These are phyloP conservation scores for Trypanosoma mega DNA, from an alignment of 208 protist genomes.

Conservation along the genomic window DNA sequence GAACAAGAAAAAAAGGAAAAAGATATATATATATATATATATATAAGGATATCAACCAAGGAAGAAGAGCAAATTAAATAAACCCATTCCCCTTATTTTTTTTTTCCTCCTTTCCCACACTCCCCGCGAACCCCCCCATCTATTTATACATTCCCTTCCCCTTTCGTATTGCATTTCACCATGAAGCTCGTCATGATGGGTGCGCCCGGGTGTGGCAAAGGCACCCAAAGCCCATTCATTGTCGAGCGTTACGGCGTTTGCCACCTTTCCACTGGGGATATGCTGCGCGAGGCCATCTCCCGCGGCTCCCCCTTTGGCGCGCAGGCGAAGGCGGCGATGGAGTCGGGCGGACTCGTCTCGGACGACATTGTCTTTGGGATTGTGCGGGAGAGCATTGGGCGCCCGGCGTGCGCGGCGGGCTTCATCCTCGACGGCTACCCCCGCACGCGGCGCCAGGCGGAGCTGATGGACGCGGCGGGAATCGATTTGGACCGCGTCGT, in stretches of 20 bases:
- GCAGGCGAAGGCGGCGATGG: constrained; percentile 71
- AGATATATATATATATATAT: too few relatives aligned
- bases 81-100: too few relatives aligned
- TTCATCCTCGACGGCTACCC: constrained; percentile 96
- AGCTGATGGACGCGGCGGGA: constrained; percentile 84
- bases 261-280: constrained; percentile 95
- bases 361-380: constrained; percentile 93
- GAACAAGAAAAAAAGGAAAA: too few relatives aligned
- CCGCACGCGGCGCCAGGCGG: constrained; percentile 91
- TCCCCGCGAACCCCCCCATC: too few relatives aligned
- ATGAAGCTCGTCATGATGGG: constrained; percentile 93
- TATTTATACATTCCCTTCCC: too few relatives aligned
- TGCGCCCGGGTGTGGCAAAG: constrained; percentile 92
- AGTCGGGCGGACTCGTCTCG: constrained; percentile 81
- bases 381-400: constrained; percentile 82
- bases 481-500: constrained; percentile 86
- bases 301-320: constrained; percentile 67
- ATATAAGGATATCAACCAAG: too few relatives aligned
- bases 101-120: too few relatives aligned
- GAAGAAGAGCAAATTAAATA: too few relatives aligned
- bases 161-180: too few relatives aligned
- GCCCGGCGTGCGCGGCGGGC: constrained; percentile 82
- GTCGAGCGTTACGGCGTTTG: constrained; percentile 89
- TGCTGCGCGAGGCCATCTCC: constrained; percentile 86
- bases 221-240: constrained; percentile 91